Evolutionary conservation across 257 asterid genomes (phyloP), one percentile per base, ranked within the genome.

Genomic region (Echites panduratus): DNA sequence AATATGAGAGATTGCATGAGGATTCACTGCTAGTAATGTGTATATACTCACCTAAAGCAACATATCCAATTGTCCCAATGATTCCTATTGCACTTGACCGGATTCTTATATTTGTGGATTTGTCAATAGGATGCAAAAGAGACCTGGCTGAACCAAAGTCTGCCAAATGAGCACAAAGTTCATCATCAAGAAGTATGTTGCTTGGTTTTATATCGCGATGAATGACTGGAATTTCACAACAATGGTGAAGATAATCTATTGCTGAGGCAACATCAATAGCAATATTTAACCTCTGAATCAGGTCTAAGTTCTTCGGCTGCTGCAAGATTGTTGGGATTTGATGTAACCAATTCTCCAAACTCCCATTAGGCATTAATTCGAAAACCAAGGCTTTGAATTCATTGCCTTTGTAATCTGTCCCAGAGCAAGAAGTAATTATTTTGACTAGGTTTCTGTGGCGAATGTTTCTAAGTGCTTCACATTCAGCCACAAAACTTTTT

Each of bases 81-180:
- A 75, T 45, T 67, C 68, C 73, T 14, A 68, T n/a, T 19, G 70
- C 52, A 44, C 63, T 68, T 6, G 59, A 29, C 17, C 26, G 41
- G 43, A 48, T 47, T 49, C 45, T 22, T 48, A 32, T 32, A 1
- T 47, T 56, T 26, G 62, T 14, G 41, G 44, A 6, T 69, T 49
- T 27, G 6, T 69, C 47, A 48, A 49, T 69, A 16, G 73, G 73
- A 16, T 48, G 61, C 44, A 69, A 53, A 43, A 74, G 70, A 61
- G 79, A 81, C 76, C 71, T 80, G 11, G 79, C 79, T n/a, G 78
- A 61, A n/a, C 84, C 81, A 73, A 80, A 80, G 52, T 77, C 84
- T 16, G 79, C 75, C 47, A 80, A 75, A 57, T 77, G 84, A 73
- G 79, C 82, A 43, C 72, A 41, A n/a, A 77, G 70, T 11, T 77